These are phyloP conservation scores for Phenoliferia sp. DNA, from an alignment of 1,284 basidiomycete genomes.

Conservation along the genomic window DNA sequence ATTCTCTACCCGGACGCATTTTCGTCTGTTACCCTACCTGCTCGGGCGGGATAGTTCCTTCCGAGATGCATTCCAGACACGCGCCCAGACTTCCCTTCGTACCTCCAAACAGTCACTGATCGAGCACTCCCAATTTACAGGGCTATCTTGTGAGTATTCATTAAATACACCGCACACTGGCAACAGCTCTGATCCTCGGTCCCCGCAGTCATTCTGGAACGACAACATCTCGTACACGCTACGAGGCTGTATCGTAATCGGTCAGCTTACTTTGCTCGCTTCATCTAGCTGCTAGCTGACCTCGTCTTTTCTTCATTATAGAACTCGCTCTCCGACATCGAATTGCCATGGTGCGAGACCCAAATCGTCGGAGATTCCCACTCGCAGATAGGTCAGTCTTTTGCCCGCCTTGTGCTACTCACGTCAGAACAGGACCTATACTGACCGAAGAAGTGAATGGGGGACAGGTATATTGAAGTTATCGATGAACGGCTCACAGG, in stretches of 20 bases:
- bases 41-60: too few relatives aligned
- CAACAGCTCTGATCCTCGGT: background rate
- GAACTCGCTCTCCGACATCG: slow-evolving; percentile 85
- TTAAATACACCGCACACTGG: background rate
- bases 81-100: too few relatives aligned
- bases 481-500: slow-evolving; percentile 86
- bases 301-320: background rate
- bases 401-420: background rate
- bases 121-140: background rate
- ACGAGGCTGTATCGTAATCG: slow-evolving; percentile 84
- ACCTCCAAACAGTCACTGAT: background rate
- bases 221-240: slow-evolving; percentile 96
- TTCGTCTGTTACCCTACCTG: too few relatives aligned
- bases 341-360: slow-evolving; percentile 81
- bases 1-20: too few relatives aligned
- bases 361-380: slow-evolving; percentile 67
- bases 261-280: background rate
- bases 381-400: slow-evolving; percentile 60
- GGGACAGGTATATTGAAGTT: slow-evolving; percentile 66
- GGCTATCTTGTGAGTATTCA: background rate
- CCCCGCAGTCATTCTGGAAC: slow-evolving; percentile 75
- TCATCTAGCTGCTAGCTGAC: background rate
- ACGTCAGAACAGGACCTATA: background rate
- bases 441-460: background rate
- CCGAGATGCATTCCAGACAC: background rate